Evolutionary conservation across 352 stramenopile genomes (phyloP).

Genomic region (Phytophthora ohioensis): DNA sequence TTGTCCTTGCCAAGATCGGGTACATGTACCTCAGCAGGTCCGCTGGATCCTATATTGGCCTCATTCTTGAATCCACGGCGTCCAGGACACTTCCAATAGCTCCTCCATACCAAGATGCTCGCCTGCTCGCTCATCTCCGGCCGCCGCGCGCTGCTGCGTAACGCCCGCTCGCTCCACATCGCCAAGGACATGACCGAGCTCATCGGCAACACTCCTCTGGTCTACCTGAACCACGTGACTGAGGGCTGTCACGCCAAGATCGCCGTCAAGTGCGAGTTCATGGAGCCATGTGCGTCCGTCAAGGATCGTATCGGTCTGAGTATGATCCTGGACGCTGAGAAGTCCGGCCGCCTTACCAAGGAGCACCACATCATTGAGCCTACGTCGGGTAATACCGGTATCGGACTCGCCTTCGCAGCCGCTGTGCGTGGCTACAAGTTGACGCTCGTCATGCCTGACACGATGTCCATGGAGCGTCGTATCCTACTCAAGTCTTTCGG

Average conservation of each 20-base stretch:
- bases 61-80: slow-evolving; percentile 33
- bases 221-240: slow-evolving; percentile 91
- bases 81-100: slow-evolving; percentile 2
- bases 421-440: slow-evolving; percentile 92
- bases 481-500: slow-evolving; percentile 96
- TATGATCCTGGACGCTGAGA: slow-evolving; percentile 88
- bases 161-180: slow-evolving; percentile 77
- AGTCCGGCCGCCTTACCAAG: slow-evolving; percentile 70
- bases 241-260: slow-evolving; percentile 85
- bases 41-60: neutral
- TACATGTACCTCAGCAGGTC: neutral
- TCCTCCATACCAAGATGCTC: slow-evolving; percentile 25
- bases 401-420: slow-evolving; percentile 93
- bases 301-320: slow-evolving; percentile 90
- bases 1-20: slow-evolving; percentile 2
- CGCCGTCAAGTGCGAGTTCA: slow-evolving; percentile 91
- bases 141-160: slow-evolving; percentile 35
- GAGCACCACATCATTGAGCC: slow-evolving; percentile 93
- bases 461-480: slow-evolving; percentile 96
- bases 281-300: slow-evolving; percentile 88
- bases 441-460: slow-evolving; percentile 96
- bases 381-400: slow-evolving; percentile 96
- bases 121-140: slow-evolving; percentile 32
- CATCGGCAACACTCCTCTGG: slow-evolving; percentile 95
- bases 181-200: slow-evolving; percentile 95